These are phyloP conservation scores for Epichloe typhina DNA, from an alignment of 2,329 filamentous ascomycete genomes.

Conservation along the genomic window DNA sequence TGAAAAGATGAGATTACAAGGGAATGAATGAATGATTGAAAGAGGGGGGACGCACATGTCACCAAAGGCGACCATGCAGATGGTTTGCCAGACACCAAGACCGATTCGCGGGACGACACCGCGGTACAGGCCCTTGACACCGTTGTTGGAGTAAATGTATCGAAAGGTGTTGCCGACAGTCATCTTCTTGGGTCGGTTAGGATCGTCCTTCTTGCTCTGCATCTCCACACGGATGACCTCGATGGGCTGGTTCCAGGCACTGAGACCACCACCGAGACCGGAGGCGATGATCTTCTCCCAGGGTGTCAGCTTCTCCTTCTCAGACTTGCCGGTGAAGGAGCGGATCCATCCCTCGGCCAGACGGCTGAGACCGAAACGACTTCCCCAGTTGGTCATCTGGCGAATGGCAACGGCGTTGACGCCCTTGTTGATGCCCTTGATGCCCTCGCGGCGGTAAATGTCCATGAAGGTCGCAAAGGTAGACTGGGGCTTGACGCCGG, in stretches of 20 bases:
- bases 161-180: constrained; percentile 73
- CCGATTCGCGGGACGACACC: constrained; percentile 90
- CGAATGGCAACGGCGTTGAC: constrained; percentile 97
- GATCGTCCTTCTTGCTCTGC: constrained; percentile 97
- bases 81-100: constrained; percentile 95
- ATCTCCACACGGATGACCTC: constrained; percentile 99
- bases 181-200: constrained; percentile 98
- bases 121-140: constrained; percentile 84
- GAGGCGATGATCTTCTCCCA: constrained; percentile 83
- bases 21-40: not conserved
- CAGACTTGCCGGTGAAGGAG: constrained; percentile 60
- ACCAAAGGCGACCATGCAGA: constrained; percentile 98
- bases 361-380: constrained; percentile 84
- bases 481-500: constrained; percentile 72
- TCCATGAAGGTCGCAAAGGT: constrained; percentile 94
- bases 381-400: constrained; percentile 99
- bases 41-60: constrained; percentile 61
- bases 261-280: constrained; percentile 80
- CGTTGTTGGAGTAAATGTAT: constrained; percentile 89
- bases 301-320: constrained; percentile 63
- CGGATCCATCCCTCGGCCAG: constrained; percentile 85
- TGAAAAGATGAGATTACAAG: not conserved
- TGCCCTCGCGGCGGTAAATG: constrained; percentile 90
- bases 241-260: constrained; percentile 98
- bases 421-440: constrained; percentile 93